Conservation (phyloP, 164 flowering plant genomes). For the Chimonanthus salicifolius region DNA sequence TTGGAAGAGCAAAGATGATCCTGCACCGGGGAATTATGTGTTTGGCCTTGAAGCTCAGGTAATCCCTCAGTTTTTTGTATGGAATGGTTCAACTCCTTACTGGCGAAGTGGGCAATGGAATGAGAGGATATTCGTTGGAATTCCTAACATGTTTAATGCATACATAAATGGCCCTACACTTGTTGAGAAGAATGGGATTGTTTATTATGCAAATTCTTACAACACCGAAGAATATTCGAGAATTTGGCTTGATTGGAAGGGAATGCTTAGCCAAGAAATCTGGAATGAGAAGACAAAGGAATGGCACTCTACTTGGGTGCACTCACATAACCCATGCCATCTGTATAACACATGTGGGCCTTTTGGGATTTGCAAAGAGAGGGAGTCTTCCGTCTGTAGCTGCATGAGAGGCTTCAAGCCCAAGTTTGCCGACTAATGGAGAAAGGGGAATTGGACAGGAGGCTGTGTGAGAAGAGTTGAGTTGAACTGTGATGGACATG, state of each 20-base stretch:
- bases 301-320: not conserved
- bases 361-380: not conserved
- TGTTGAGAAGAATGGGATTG: not conserved
- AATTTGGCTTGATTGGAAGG: not conserved
- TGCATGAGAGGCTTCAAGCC: constrained; percentile 8
- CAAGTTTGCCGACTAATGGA: not conserved
- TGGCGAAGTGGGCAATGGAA: constrained; percentile 6
- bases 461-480: constrained; percentile 3
- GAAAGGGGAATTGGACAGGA: constrained; percentile 2
- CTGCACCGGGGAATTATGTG: not conserved
- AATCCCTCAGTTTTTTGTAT: not conserved
- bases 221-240: not conserved
- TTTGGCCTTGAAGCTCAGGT: not conserved
- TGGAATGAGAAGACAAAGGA: not conserved
- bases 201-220: not conserved
- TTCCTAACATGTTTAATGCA: not conserved
- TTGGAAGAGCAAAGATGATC: constrained; percentile 1
- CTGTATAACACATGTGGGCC: not conserved
- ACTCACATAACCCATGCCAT: not conserved
- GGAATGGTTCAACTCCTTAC: constrained; percentile 2
- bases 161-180: not conserved
- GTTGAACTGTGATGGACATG: not conserved
- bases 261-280: not conserved
- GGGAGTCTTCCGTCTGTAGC: not conserved
- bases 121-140: not conserved